phyloP scores from a whole-genome alignment of 106 monocot genomes.

The Acanthochlamys bracteata region DNA sequence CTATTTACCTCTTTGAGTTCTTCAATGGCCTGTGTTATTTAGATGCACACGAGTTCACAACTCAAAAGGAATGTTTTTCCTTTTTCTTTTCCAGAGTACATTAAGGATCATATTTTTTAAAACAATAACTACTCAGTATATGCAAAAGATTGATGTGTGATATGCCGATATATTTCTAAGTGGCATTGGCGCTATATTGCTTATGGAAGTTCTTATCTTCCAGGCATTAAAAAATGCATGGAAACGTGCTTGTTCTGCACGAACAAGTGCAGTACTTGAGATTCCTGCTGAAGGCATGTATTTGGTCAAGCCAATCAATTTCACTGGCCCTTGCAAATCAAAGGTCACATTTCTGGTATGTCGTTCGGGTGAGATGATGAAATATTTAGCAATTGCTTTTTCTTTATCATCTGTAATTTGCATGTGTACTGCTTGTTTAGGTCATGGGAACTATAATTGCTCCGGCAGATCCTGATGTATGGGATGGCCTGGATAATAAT shows the following conservation, averaged over 20 bases:
- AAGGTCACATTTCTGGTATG: conserved; percentile 54
- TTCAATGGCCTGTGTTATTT: too few species aligned
- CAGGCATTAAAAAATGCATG: conserved; percentile 69
- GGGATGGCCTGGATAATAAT: conserved; percentile 30
- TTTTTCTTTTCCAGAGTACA: too few species aligned
- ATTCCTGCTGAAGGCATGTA: conserved; percentile 45
- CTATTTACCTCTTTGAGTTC: too few species aligned
- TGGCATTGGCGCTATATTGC: too few species aligned
- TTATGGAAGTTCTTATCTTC: not conserved
- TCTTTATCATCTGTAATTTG: too few species aligned
- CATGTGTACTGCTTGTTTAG: conserved; percentile 10
- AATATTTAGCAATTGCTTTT: not conserved
- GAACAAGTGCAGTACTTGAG: conserved; percentile 19
- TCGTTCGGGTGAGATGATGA: not conserved
- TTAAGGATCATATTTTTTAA: too few species aligned
- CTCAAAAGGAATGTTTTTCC: too few species aligned
- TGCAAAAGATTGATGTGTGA: too few species aligned
- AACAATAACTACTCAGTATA: too few species aligned
- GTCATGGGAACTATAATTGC: conserved; percentile 54
- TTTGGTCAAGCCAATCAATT: conserved; percentile 36
- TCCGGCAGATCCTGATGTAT: conserved; percentile 51
- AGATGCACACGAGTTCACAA: too few species aligned
- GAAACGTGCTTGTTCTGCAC: conserved; percentile 45
- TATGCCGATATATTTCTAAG: too few species aligned
- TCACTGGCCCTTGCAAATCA: conserved; percentile 45